A percentile compares a stretch with the other conserved stretches of the same genome.
Evolutionary conservation across 2,329 filamentous ascomycete species (phyloP).

Genomic region (Alternaria gaisen): DNA sequence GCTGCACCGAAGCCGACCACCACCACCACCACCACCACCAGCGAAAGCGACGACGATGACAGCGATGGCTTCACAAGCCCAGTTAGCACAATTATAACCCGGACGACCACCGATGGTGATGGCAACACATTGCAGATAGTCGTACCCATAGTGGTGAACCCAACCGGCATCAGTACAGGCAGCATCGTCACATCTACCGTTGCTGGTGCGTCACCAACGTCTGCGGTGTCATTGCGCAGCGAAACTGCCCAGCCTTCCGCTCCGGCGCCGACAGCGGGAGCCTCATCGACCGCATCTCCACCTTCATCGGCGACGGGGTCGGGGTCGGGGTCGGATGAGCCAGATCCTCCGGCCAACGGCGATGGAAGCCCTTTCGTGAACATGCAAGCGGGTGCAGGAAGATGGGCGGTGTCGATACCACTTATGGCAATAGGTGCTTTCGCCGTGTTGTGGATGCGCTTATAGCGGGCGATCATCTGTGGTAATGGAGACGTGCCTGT

Average conservation of each 20-base stretch:
- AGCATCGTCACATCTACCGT: conserved; percentile 31
- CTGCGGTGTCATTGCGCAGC: conserved; percentile 17
- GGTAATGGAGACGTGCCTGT: too few species aligned
- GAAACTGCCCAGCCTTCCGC: conserved; percentile 15
- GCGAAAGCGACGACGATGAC: conserved; percentile 1
- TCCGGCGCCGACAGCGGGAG: conserved; percentile 10
- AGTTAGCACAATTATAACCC: conserved; percentile 29
- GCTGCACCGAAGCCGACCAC: conserved; percentile 5
- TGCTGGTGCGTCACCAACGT: conserved; percentile 7
- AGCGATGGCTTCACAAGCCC: conserved; percentile 22
- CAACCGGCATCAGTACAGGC: conserved; percentile 31
- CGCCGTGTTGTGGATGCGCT: conserved; percentile 7
- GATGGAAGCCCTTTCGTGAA: conserved; percentile 42
- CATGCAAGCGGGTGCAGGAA: conserved; percentile 32
- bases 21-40: conserved; percentile 14
- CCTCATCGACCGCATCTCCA: neutral
- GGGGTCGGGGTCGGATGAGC: conserved; percentile 14
- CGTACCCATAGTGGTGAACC: conserved; percentile 35
- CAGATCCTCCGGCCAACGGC: conserved; percentile 20
- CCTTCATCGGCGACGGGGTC: neutral
- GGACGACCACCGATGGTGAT: conserved; percentile 27
- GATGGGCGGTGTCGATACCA: conserved; percentile 16
- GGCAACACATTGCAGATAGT: conserved; percentile 35
- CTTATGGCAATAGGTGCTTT: conserved; percentile 17
- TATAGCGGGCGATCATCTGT: neutral